phyloP scores from a whole-genome alignment of 768 basidiomycete species.

The Coprinopsis strossmayeri region DNA sequence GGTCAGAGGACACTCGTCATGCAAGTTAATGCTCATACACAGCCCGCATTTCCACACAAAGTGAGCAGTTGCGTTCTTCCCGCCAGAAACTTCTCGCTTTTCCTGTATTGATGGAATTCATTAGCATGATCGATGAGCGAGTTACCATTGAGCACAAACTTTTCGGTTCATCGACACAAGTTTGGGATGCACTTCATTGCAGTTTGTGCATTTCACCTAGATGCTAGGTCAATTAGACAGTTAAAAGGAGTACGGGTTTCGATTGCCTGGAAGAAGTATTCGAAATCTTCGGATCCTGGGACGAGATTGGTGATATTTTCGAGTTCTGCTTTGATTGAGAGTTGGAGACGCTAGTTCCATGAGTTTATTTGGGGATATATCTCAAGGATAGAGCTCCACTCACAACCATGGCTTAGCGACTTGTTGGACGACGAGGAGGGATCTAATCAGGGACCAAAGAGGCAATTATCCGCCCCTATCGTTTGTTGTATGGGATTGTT shows the following conservation, averaged over 20 bases:
- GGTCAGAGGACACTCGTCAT: not conserved
- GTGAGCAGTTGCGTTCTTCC: constrained; percentile 64
- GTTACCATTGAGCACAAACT: constrained; percentile 29
- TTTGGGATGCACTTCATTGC: constrained; percentile 72
- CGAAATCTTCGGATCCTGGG: constrained; percentile 63
- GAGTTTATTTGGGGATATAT: not conserved
- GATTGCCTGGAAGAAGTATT: constrained; percentile 74
- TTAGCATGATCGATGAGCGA: not conserved
- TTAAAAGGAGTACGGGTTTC: constrained; percentile 2
- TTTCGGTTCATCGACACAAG: constrained; percentile 62
- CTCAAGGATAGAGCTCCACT: constrained; percentile 18
- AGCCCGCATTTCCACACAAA: constrained; percentile 77
- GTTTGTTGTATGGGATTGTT: constrained; percentile 8
- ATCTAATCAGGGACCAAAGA: not conserved
- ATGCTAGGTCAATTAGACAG: constrained; percentile 17
- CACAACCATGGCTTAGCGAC: constrained; percentile 59
- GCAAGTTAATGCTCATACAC: constrained; percentile 30
- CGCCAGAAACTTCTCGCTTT: constrained; percentile 53
- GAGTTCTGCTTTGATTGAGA: constrained; percentile 74
- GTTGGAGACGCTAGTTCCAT: constrained; percentile 40
- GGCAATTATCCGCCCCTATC: constrained; percentile 7
- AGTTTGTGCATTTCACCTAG: constrained; percentile 76
- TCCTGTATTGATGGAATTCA: constrained; percentile 36
- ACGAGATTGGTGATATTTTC: constrained; percentile 69
- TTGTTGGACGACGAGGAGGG: constrained; percentile 10